Base-by-base conservation (phyloP, 2,329 filamentous ascomycete genomes). In the Botryosphaeria dothidea region DNA sequence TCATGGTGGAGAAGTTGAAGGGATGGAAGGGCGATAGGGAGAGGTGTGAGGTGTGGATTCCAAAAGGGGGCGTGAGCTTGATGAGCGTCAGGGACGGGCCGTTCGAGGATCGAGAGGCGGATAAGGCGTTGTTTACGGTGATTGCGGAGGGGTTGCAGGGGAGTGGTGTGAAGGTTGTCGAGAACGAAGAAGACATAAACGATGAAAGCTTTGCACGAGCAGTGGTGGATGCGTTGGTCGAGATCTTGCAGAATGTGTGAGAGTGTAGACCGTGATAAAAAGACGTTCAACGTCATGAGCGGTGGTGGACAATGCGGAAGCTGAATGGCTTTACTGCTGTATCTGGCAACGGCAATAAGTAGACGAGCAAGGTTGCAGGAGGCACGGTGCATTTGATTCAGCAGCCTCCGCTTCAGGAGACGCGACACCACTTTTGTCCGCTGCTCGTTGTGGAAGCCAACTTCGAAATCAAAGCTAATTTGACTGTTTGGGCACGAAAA, bases 41-140 rank as follows among this genome's bases (percentile, higher is more conserved):
- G 0, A 72, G 78, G 62, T 79, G 86, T 1, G 78, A 86, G 67
- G 81, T 92, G 0, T 83, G 88, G 75, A 71, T 91, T 7, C 89
- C 89, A 0, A 78, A 73, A 9, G 84, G 82, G 0, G 89, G 88
- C 0, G 74, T 90, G 13, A 91, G 88, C 71, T 82, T 86, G 77
- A 81, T 92, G 52, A 81, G 86, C 7, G 81, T 69, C 70, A 84
- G 72, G 21, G 81, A 77, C 1, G 82, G 78, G 2, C 77, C 86
- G 0, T 91, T 90, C 69, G 76, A 81, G 67, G 81, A 86, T 71
- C 67, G 71, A 2, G 71, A 79, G 34, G 82, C 83, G 3, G 84
- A 87, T 68, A 71, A 74, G 17, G 77, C 74, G 5, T 69, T 87
- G 19, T 83, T 84, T 64, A 69, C 74, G 0, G 77, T 82, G 0